phyloP scores from a whole-genome alignment of 768 basidiomycete species.

The Suillus paluster region DNA sequence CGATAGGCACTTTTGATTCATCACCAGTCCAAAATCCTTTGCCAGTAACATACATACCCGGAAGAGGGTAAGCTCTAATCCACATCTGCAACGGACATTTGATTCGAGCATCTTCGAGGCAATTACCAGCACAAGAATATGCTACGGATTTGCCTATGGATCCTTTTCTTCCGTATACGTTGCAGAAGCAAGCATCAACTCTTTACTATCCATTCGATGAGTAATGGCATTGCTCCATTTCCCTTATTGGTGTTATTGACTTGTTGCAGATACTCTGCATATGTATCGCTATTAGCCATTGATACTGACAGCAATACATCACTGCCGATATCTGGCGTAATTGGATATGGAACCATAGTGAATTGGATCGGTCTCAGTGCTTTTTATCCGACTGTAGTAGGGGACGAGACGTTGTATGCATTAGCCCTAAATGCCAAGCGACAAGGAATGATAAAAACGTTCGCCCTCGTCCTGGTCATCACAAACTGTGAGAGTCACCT shows the following conservation, averaged over 20 bases:
- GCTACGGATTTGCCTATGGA: conserved; percentile 1
- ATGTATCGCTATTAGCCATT: conserved; percentile 8
- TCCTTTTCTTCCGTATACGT: conserved; percentile 12
- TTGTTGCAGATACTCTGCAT: conserved; percentile 3
- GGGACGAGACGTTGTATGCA: conserved; percentile 1
- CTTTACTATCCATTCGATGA: conserved; percentile 11
- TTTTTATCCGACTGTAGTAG: conserved; percentile 2
- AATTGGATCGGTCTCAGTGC: conserved; percentile 1
- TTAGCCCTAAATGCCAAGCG: not conserved
- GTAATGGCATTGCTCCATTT: not conserved
- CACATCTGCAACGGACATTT: not conserved
- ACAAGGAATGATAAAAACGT: conserved; percentile 4
- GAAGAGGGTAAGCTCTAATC: conserved; percentile 4
- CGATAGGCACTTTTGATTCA: conserved; percentile 8
- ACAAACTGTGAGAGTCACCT: conserved; percentile 4
- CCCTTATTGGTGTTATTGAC: not conserved
- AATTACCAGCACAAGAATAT: conserved; percentile 6
- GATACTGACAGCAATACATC: conserved; percentile 9
- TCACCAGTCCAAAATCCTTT: not conserved
- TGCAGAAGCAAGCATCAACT: conserved; percentile 5
- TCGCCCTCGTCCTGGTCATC: conserved; percentile 5
- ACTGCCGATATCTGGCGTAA: conserved; percentile 8
- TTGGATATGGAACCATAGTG: conserved; percentile 9
- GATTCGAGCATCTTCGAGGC: not conserved
- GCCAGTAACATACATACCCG: conserved; percentile 6